Evolutionary conservation across 768 basidiomycete genomes (phyloP).

Genomic region (Phanerodontia chrysosporium): DNA sequence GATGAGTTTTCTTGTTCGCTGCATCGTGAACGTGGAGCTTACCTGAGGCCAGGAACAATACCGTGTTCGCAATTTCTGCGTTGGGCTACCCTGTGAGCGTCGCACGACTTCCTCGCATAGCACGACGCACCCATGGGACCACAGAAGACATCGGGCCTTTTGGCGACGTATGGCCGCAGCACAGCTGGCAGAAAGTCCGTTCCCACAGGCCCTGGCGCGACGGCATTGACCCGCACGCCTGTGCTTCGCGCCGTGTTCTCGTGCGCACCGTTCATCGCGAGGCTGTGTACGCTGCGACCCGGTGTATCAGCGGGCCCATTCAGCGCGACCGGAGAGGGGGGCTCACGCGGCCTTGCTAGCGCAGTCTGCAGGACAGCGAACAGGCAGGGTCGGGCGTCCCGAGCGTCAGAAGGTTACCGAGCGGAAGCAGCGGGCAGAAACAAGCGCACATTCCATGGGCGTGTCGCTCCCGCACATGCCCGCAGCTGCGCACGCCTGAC

Average conservation of each 20-base stretch:
- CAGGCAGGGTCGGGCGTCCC: slow-evolving; percentile 12
- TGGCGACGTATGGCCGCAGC: neutral
- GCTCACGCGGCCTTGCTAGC: slow-evolving; percentile 90
- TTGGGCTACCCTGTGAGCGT: neutral
- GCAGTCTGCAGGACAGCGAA: slow-evolving; percentile 52
- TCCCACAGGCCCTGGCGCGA: slow-evolving; percentile 90
- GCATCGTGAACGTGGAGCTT: slow-evolving; percentile 4
- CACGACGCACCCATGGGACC: slow-evolving; percentile 74
- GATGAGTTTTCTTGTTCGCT: neutral
- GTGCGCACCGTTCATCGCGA: slow-evolving; percentile 62
- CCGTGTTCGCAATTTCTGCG: slow-evolving; percentile 80
- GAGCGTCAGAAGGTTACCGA: neutral
- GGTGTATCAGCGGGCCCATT: neutral
- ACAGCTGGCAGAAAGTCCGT: slow-evolving; percentile 38
- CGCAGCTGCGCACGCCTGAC: slow-evolving; percentile 48
- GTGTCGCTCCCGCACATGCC: slow-evolving; percentile 81
- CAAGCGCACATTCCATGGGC: slow-evolving; percentile 65
- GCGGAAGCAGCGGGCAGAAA: neutral
- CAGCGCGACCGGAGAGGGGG: neutral
- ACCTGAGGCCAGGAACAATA: slow-evolving; percentile 87
- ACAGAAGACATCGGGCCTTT: neutral
- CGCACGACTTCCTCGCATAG: slow-evolving; percentile 59
- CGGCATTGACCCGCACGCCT: slow-evolving; percentile 82
- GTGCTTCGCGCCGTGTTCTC: slow-evolving; percentile 59
- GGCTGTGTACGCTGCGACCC: slow-evolving; percentile 67